Base-by-base conservation (phyloP, 805 yeast species). In the Suhomyces vadensis region DNA sequence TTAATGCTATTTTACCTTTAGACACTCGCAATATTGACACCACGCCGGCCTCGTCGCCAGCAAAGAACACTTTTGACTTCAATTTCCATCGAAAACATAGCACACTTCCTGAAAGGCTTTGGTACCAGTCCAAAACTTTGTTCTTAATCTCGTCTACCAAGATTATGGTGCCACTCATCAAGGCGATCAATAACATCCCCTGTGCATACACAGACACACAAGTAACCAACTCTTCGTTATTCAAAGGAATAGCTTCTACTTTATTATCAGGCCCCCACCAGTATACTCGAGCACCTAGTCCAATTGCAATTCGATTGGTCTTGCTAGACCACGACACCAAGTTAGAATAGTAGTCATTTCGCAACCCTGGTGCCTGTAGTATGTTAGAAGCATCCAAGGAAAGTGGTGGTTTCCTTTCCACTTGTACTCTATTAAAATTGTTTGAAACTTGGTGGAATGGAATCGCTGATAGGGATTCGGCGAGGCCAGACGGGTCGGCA, bases 271-370 rank as follows among this genome's bases (percentile, higher is more conserved):
- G 79, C 9, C 77, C 73, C 94, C 95, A 88, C 23, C 82, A 56
- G 57, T 78, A 85, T 0, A 78, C 83, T 4, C 74, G 63, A 3
- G 69, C 55, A 0, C 80, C 83, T 24, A 87, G 65, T 0, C 91
- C 96, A 1, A 88, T 88, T 0, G 83, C 83, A 0, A 87, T 65
- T 19, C 67, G 68, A 33, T 71, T 72, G 1, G 79, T 63, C 11
- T 52, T 53, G 6, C 57, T 58, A 0, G 90, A 80, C 95, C 95
- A 88, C 4, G 88, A 77, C 0, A 88, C 75, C 43, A 86, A 67
- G 56, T 86, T 86, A 1, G 87, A 75, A 61, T 88, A 89, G 56
- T 82, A 88, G 58, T 89, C 95, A 60, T 87, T 83, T 48, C 84
- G 67, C 42, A 88, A 61, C 2, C 81, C 80, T 0, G 90, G 90